Evolutionary conservation across 495 filamentous ascomycete genomes (phyloP).

Genomic region (Aspergillus affinis): DNA sequence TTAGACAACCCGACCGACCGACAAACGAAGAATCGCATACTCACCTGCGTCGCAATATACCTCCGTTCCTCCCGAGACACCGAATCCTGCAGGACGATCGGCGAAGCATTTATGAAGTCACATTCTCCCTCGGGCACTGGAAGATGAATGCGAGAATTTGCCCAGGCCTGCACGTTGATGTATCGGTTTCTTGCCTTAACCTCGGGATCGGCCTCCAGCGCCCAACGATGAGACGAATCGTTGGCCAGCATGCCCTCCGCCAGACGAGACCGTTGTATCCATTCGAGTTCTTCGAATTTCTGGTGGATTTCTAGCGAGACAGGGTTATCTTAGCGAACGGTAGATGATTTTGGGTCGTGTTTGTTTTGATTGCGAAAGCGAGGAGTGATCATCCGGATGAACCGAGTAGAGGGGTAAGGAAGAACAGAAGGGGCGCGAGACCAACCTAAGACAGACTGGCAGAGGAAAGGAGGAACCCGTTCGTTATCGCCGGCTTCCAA

Average conservation of each 20-base stretch:
- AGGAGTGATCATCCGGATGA: constrained; percentile 2
- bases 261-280: constrained; percentile 42
- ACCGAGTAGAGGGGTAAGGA: neutral
- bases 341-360: neutral
- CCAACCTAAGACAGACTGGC: constrained; percentile 42
- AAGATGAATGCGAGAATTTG: constrained; percentile 80
- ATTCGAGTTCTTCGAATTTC: constrained; percentile 51
- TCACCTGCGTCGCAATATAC: constrained; percentile 69
- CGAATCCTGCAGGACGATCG: constrained; percentile 66
- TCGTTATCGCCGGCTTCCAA: constrained; percentile 39
- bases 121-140: constrained; percentile 73
- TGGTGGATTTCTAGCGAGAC: constrained; percentile 39
- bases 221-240: constrained; percentile 43
- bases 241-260: constrained; percentile 35
- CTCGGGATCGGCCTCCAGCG: constrained; percentile 52
- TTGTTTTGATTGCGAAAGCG: neutral
- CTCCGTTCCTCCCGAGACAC: constrained; percentile 48
- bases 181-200: constrained; percentile 72
- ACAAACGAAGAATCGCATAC: constrained; percentile 28
- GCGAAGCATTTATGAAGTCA: constrained; percentile 97
- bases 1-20: neutral
- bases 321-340: constrained; percentile 3
- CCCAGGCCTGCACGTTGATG: constrained; percentile 81
- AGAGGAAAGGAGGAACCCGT: constrained; percentile 43
- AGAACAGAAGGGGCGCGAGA: constrained; percentile 6